These are phyloP conservation scores for Arctostaphylos glauca DNA, from an alignment of 148 eudicot genomes.

Conservation along the genomic window DNA sequence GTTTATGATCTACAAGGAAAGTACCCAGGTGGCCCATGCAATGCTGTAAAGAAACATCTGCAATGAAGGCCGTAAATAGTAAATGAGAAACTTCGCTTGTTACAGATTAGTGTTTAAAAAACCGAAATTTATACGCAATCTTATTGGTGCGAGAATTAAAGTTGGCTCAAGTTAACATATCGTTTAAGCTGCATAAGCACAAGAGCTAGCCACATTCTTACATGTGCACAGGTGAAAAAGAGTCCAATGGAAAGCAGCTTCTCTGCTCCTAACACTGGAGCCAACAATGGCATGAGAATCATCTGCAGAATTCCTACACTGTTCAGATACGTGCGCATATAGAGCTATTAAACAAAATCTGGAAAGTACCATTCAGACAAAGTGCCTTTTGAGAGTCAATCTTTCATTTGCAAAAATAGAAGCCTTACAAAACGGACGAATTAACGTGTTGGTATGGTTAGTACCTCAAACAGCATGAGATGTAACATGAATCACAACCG, in stretches of 20 bases:
- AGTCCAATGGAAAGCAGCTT: conserved; percentile 69
- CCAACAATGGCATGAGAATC: conserved; percentile 71
- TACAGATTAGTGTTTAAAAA: neutral
- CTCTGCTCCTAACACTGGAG: conserved; percentile 60
- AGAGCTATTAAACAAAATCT: neutral
- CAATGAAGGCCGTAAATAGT: conserved; percentile 16
- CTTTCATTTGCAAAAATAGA: neutral
- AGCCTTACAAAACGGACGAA: neutral
- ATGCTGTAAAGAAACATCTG: conserved; percentile 61
- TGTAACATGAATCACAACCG: conserved; percentile 4
- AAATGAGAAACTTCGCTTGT: neutral
- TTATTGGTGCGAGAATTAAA: neutral
- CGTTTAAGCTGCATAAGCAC: neutral
- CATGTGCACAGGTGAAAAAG: conserved; percentile 52
- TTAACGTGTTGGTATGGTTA: neutral
- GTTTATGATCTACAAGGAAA: neutral
- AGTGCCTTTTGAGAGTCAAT: neutral
- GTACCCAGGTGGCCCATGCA: conserved; percentile 71
- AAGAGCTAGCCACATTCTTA: conserved; percentile 25
- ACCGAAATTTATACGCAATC: neutral
- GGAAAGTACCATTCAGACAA: neutral
- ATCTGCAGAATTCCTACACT: conserved; percentile 42
- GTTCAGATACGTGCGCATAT: neutral
- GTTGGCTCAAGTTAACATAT: neutral
- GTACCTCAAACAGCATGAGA: neutral